Conservation (phyloP, 2,329 filamentous ascomycete genomes). For the Colletotrichum sp. region DNA sequence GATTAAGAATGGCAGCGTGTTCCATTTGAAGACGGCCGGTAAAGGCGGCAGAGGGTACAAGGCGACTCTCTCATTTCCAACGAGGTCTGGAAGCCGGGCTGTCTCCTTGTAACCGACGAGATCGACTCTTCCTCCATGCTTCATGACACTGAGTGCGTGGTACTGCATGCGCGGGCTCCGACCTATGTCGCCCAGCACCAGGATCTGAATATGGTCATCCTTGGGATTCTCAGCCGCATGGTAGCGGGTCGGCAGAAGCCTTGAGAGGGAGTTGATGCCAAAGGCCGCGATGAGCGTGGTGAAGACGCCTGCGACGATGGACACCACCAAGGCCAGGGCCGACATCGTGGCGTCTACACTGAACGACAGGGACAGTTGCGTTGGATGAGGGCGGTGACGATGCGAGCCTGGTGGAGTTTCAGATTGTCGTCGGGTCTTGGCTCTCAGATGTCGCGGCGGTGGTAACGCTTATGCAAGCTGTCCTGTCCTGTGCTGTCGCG, state of each 20-base stretch:
- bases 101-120: constrained; percentile 92
- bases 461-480: constrained; percentile 9
- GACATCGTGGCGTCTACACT: neutral
- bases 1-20: constrained; percentile 76
- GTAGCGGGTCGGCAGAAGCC: constrained; percentile 38
- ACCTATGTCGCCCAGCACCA: constrained; percentile 94
- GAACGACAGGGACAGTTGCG: neutral
- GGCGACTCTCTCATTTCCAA: constrained; percentile 69
- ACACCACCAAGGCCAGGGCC: neutral
- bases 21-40: constrained; percentile 69
- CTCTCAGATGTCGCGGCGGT: neutral
- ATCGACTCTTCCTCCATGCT: constrained; percentile 79
- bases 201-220: constrained; percentile 69
- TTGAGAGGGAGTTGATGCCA: constrained; percentile 21
- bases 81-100: constrained; percentile 77
- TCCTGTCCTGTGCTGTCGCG: constrained; percentile 2
- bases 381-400: neutral
- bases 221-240: constrained; percentile 34
- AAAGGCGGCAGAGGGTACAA: constrained; percentile 73
- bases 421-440: neutral
- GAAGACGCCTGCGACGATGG: constrained; percentile 11
- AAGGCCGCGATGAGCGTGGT: constrained; percentile 11
- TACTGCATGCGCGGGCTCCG: constrained; percentile 98
- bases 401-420: neutral
- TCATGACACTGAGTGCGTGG: constrained; percentile 90